phyloP scores from a whole-genome alignment of 1,284 basidiomycete species.

The Schizophyllum commune region DNA sequence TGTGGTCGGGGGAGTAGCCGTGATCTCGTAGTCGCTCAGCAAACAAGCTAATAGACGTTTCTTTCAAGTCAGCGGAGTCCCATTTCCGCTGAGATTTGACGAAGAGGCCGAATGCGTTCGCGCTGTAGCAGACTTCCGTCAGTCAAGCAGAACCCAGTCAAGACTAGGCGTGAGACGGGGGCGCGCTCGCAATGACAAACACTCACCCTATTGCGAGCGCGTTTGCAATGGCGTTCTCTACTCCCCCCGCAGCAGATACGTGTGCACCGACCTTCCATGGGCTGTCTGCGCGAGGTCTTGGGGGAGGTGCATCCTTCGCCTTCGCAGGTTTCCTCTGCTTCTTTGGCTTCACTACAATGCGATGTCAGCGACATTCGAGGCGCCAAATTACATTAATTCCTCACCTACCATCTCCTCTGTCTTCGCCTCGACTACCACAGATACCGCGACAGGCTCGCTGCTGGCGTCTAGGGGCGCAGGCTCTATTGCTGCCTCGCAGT shows the following conservation, averaged over 20 bases:
- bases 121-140: constrained; percentile 32
- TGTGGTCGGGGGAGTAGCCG: constrained; percentile 48
- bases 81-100: constrained; percentile 81
- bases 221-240: constrained; percentile 67
- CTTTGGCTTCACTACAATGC: not conserved
- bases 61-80: constrained; percentile 53
- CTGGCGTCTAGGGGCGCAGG: not conserved
- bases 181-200: not conserved
- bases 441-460: not conserved
- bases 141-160: too few species aligned
- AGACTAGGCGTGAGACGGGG: too few species aligned
- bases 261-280: constrained; percentile 76
- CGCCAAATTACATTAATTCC: too few species aligned
- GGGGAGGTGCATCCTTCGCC: not conserved
- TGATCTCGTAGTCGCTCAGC: constrained; percentile 48
- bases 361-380: too few species aligned
- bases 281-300: constrained; percentile 13
- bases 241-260: constrained; percentile 73
- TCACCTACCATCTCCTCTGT: not conserved
- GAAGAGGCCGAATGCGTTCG: constrained; percentile 79
- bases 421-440: not conserved
- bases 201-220: constrained; percentile 61
- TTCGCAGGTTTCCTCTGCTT: not conserved
- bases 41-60: constrained; percentile 45
- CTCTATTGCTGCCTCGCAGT: not conserved